Conservation (phyloP, 2,329 filamentous ascomycete genomes). For the Verticillium alfalfae region DNA sequence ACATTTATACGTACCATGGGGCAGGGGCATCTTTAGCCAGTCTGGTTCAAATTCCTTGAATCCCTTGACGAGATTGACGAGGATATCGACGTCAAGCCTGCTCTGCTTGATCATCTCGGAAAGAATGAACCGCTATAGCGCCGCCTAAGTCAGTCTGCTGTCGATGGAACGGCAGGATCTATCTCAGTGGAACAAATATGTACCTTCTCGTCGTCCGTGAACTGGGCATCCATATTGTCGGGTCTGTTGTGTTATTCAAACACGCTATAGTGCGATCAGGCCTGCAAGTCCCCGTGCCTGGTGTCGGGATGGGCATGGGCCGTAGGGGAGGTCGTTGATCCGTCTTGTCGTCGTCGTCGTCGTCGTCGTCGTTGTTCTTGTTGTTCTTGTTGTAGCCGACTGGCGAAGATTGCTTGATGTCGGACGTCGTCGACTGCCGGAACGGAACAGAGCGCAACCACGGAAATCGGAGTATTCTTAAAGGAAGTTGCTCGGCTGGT, state of each 20-base stretch:
- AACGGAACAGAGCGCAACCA: neutral
- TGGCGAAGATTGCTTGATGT: neutral
- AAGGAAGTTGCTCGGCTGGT: neutral
- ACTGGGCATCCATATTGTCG: constrained; percentile 18
- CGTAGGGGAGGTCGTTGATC: neutral
- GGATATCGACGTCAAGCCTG: constrained; percentile 35
- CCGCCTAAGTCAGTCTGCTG: neutral
- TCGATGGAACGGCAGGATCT: constrained; percentile 2
- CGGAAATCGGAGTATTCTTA: neutral
- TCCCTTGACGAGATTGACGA: constrained; percentile 43
- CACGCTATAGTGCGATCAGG: neutral
- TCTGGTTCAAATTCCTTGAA: constrained; percentile 34
- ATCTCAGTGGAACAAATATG: constrained; percentile 3
- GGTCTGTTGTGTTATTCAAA: neutral
- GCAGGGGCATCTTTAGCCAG: constrained; percentile 43
- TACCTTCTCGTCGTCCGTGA: constrained; percentile 49
- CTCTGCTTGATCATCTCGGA: constrained; percentile 54
- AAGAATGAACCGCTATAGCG: constrained; percentile 45
- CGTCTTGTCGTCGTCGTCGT: neutral
- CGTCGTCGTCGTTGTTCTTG: too few relatives aligned
- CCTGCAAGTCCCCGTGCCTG: neutral
- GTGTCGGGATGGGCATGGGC: neutral
- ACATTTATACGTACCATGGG: constrained; percentile 24
- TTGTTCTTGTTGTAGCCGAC: neutral
- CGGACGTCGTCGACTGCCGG: neutral